Conservation (phyloP, 495 filamentous ascomycete genomes). For the Talaromyces thailandensis region DNA sequence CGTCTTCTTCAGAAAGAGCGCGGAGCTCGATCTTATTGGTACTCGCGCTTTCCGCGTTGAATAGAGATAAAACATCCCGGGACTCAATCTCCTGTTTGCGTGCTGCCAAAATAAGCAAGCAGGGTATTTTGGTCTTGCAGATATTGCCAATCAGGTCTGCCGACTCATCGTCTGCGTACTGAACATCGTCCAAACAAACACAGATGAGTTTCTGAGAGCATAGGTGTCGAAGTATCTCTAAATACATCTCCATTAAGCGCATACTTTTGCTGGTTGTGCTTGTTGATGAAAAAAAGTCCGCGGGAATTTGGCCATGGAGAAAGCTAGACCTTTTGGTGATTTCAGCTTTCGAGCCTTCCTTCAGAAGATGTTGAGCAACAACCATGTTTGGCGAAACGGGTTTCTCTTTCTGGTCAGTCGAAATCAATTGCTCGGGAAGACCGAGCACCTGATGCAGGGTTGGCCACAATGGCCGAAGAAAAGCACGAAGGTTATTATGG, state of each 20-base stretch:
- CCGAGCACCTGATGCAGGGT: slow-evolving; percentile 68
- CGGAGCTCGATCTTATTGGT: slow-evolving; percentile 56
- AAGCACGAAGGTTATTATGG: slow-evolving; percentile 63
- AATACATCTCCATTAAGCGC: slow-evolving; percentile 70
- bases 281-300: slow-evolving; percentile 56
- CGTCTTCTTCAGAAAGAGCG: slow-evolving; percentile 64
- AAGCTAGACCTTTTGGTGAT: slow-evolving; percentile 27
- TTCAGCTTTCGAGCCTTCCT: slow-evolving; percentile 21
- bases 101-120: slow-evolving; percentile 60
- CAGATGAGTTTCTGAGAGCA: slow-evolving; percentile 72
- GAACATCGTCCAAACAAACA: slow-evolving; percentile 76
- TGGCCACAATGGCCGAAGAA: slow-evolving; percentile 69
- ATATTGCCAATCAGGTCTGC: slow-evolving; percentile 70
- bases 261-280: slow-evolving; percentile 65
- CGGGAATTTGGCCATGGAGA: slow-evolving; percentile 43
- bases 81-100: slow-evolving; percentile 32
- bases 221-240: slow-evolving; percentile 74
- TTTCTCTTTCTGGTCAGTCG: slow-evolving; percentile 29
- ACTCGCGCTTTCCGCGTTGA: slow-evolving; percentile 33
- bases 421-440: slow-evolving; percentile 66
- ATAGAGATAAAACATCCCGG: slow-evolving; percentile 28
- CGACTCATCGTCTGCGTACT: slow-evolving; percentile 80
- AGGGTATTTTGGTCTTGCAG: slow-evolving; percentile 59
- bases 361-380: slow-evolving; percentile 21
- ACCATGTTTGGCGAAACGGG: slow-evolving; percentile 22